Evolutionary conservation across 768 basidiomycete genomes (phyloP), one percentile per base, ranked within the genome.

Genomic region (Boletellus emodensis): DNA sequence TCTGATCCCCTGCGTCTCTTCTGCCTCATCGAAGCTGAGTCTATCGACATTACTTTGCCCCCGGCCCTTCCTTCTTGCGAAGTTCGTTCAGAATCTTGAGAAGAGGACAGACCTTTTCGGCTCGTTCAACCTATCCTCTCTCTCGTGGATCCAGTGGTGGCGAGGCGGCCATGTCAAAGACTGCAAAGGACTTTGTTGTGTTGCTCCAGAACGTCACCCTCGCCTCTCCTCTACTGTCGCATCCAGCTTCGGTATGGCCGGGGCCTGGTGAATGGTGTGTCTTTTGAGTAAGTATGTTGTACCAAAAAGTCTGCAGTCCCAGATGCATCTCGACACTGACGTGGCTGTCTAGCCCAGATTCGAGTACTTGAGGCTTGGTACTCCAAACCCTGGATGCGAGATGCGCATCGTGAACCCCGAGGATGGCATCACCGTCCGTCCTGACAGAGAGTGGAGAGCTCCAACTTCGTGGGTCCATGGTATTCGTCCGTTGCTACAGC

Each of bases 401-500:
- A 66, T 74, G 62, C 74, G 75, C 15, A 53, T 68, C 20, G 65
- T 73, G 11, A 46, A 67, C 49, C 58, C 63, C 14, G 55, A 47
- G 8, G 66, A 68, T 14, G 68, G 68, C 1, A 41, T 45, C 11
- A 61, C 63, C 1, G 48, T 56, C 40, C 62, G 65, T 43, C 59
- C 54, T 3, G 61, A 63, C 17, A 4, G 61, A 73, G 53, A 64
- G 62, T 17, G 74, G 73, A 22, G 67, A 72, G 17, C 64, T 75
- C 6, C 72, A 72, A 50, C 53, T 82, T n/a, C 63, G 67, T 17
- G 74, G 73, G 1, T 65, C 71, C 0, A 70, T 67, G 49, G 42
- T 75, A 3, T 71, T 72, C 51, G 59, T 60, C 14, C 73, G 75
- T 15, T 82, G 82, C 55, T 74, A 71, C 65, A 72, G 69, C 57